Conservation (phyloP, 345 rosid species). For the Citrus mangshanensis region DNA sequence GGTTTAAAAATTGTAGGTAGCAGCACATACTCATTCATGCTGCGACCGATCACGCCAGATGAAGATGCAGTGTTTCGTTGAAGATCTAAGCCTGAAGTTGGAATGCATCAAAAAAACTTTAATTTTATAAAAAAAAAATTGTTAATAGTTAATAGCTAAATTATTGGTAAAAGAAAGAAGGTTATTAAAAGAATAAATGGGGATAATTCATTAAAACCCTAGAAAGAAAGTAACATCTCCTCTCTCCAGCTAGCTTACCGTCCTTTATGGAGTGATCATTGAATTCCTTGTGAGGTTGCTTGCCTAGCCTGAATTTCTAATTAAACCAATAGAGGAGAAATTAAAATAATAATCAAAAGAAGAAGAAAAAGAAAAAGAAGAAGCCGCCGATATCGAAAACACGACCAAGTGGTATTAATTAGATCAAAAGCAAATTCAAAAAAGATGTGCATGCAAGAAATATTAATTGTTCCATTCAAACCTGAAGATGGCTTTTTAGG, state of each 20-base stretch:
- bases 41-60: conserved; percentile 83
- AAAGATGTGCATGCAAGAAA: conserved; percentile 7
- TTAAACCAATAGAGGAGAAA: conserved; percentile 8
- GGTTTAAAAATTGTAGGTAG: not conserved
- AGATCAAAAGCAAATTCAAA: no score
- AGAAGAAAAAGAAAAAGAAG: conserved; percentile 5
- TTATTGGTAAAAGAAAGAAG: not conserved
- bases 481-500: conserved; percentile 99
- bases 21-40: conserved; percentile 87
- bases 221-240: conserved; percentile 36
- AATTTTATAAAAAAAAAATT: not conserved
- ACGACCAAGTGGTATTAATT: not conserved
- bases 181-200: not conserved
- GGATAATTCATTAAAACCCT: conserved; percentile 25
- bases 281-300: conserved; percentile 99
- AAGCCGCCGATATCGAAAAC: conserved; percentile 21
- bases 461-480: conserved; percentile 36
- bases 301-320: conserved; percentile 97
- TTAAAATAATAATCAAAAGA: conserved; percentile 18
- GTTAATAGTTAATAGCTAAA: not conserved
- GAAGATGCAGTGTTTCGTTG: conserved; percentile 84
- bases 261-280: conserved; percentile 94
- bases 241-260: conserved; percentile 37
- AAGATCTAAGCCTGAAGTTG: conserved; percentile 78
- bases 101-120: not conserved